phyloP scores from a whole-genome alignment of 768 basidiomycete species.

The Podaxis sp. region DNA sequence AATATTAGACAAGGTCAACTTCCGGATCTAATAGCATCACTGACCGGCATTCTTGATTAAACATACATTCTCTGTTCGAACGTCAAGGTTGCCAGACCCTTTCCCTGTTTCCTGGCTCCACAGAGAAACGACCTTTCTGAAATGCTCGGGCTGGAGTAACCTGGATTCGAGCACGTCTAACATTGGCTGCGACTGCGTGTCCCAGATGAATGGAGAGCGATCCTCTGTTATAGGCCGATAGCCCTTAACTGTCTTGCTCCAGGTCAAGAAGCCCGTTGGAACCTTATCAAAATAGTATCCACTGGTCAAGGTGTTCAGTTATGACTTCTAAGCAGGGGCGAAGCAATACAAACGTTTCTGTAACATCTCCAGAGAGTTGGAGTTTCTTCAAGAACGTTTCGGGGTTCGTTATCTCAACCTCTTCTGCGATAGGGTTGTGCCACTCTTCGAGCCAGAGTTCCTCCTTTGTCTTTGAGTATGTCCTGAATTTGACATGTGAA shows the following conservation, averaged over 20 bases:
- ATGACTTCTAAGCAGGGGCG: not conserved
- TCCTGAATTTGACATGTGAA: constrained; percentile 45
- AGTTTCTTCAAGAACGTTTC: constrained; percentile 48
- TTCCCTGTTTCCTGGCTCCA: constrained; percentile 84
- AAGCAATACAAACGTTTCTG: constrained; percentile 30
- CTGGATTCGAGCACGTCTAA: constrained; percentile 51
- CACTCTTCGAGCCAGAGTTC: constrained; percentile 77
- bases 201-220: constrained; percentile 48
- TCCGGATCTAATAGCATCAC: not conserved
- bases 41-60: constrained; percentile 41
- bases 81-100: constrained; percentile 46
- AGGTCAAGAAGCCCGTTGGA: constrained; percentile 74
- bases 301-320: constrained; percentile 21
- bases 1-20: not conserved
- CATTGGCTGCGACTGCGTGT: constrained; percentile 44
- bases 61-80: constrained; percentile 49
- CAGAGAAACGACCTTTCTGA: constrained; percentile 54
- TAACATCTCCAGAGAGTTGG: constrained; percentile 27
- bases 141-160: constrained; percentile 53
- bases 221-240: constrained; percentile 44
- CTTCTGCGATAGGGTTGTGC: constrained; percentile 56
- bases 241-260: constrained; percentile 62
- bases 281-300: constrained; percentile 70
- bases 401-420: constrained; percentile 46
- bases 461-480: constrained; percentile 64